A percentile compares a stretch with the other conserved stretches of the same genome.
Evolutionary conservation across 2,329 filamentous ascomycete genomes (phyloP).

Genomic region (Fusarium camptoceras): DNA sequence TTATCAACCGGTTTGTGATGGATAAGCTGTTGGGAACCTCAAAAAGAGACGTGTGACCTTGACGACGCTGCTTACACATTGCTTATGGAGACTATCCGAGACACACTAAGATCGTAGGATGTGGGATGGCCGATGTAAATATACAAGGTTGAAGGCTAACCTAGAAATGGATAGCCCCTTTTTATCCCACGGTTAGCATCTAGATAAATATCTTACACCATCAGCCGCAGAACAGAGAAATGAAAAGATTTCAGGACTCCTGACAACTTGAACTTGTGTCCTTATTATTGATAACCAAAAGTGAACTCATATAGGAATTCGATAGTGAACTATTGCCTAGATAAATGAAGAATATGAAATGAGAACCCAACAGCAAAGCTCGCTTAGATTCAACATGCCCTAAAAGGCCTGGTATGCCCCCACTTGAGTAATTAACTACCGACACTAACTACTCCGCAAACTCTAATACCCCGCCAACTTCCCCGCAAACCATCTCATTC

Average conservation of each 20-base stretch:
- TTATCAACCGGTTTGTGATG: background rate
- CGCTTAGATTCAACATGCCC: background rate
- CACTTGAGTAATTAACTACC: background rate
- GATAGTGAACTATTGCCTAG: fast-evolving
- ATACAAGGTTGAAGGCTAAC: background rate
- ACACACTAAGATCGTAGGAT: background rate
- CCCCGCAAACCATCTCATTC: background rate
- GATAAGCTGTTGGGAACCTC: background rate
- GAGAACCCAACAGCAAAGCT: background rate
- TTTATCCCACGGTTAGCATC: background rate
- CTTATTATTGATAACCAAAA: fast-evolving
- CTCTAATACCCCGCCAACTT: constrained; percentile 10
- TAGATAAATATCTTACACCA: background rate
- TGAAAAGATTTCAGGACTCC: fast-evolving
- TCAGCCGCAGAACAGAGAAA: background rate
- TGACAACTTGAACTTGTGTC: background rate
- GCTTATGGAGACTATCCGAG: background rate
- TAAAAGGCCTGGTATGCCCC: background rate
- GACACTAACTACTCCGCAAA: background rate
- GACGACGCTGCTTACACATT: background rate
- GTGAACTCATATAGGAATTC: background rate
- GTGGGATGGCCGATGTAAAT: background rate
- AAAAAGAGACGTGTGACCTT: fast-evolving
- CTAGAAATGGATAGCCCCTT: background rate
- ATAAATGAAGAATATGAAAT: background rate